These are phyloP conservation scores for Penicillium fuscoglaucum DNA, from an alignment of 2,329 filamentous ascomycete genomes.

Conservation along the genomic window DNA sequence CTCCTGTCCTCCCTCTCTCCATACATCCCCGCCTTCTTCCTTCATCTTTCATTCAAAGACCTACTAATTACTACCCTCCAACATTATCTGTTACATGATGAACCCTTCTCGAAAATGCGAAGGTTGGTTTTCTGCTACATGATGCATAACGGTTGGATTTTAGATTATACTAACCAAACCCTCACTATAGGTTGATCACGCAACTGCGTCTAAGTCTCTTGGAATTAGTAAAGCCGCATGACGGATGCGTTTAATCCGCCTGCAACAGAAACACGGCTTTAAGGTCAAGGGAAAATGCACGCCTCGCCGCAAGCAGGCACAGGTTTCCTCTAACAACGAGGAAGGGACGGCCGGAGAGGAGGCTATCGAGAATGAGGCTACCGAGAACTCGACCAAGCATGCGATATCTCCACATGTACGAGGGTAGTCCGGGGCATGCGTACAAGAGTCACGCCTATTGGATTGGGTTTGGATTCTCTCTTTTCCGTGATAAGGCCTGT, in stretches of 20 bases:
- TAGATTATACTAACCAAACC: neutral
- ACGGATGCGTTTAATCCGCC: neutral
- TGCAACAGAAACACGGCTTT: neutral
- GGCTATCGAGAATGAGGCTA: fast-evolving
- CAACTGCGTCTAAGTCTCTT: fast-evolving
- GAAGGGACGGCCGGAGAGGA: neutral
- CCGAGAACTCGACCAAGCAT: no score
- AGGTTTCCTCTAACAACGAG: neutral
- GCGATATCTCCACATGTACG: no score
- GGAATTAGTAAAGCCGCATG: neutral
- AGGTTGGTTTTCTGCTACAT: neutral
- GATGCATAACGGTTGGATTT: neutral
- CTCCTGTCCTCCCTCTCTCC: no score
- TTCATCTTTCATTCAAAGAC: no score
- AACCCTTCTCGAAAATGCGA: neutral
- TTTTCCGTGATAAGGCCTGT: no score
- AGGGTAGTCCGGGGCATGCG: no score
- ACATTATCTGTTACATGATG: no score
- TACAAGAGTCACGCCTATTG: no score
- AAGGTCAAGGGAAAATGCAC: no score
- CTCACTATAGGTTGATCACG: neutral
- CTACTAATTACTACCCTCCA: no score
- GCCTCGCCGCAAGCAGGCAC: neutral
- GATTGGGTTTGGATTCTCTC: no score
- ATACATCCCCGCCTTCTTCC: no score